Base-by-base conservation (phyloP, 805 yeast species). In the Kockiozyma suomiensis region DNA sequence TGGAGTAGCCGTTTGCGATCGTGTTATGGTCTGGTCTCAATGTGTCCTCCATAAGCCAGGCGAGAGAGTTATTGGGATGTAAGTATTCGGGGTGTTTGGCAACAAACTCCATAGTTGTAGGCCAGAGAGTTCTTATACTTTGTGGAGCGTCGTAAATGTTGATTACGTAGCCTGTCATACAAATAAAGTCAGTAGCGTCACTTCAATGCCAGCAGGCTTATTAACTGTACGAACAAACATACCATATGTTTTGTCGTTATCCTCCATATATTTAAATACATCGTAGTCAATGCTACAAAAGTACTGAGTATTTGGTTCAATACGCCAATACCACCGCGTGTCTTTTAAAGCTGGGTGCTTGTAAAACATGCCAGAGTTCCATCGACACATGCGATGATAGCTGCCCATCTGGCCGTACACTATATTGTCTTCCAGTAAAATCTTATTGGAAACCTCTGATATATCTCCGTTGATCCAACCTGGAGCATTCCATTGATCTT, bases 311-410 rank as follows among this genome's bases (percentile, higher is more conserved):
- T 75, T 76, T 6, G 96, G 96, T 73, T 89, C 96, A 50, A 89
- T 77, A 62, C 96, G 77, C 96, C 96, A 89, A 70, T 86, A 87
- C 74, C 85, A 89, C 66, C 78, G 80, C 74, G 79, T 86, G 59
- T 87, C 77, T 60, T 78, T 75, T 70, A 89, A 71, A 57, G 82
- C 79, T 12, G 88, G 88, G 62, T 86, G 82, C 51, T 86, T 79
- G 70, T 80, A 87, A 68, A 88, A 87, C 59, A 74, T 74, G 12
- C 82, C 83, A 51, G 87, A 83, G 71, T 88, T 87, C 73, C 85
- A 89, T 26, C 96, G 79, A 71, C 96, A 89, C 96, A 89, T 89
- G 69, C 87, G 86, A 69, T 88, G 96, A 68, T 89, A 89, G 0
- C 91, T 85, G 21, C 70, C 72, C 72, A 75, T 77, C 21, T 76